Conservation (phyloP, 2,329 filamentous ascomycete genomes). For the Celoporthe dispersa region DNA sequence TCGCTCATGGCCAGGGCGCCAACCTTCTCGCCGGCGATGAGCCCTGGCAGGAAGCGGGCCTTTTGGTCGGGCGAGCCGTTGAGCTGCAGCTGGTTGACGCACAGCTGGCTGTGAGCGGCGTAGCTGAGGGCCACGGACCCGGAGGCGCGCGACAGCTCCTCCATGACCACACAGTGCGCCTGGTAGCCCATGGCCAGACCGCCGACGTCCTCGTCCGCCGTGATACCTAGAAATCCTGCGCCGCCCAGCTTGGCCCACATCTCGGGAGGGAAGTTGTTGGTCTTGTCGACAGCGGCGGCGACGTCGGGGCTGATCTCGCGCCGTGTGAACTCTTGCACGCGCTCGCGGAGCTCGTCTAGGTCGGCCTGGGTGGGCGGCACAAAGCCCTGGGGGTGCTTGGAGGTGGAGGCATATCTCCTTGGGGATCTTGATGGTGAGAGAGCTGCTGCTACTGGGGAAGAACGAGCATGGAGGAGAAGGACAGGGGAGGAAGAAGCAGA, state of each 20-base stretch:
- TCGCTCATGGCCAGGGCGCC: conserved; percentile 96
- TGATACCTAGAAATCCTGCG: conserved; percentile 90
- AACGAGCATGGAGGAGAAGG: conserved; percentile 31
- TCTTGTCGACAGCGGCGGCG: conserved; percentile 79
- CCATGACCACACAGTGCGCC: conserved; percentile 93
- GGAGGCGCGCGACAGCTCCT: conserved; percentile 88
- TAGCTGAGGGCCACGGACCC: conserved; percentile 88
- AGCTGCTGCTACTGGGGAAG: conserved; percentile 38
- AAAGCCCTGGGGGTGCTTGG: conserved; percentile 66
- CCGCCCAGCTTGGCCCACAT: conserved; percentile 96
- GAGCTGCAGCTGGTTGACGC: conserved; percentile 93
- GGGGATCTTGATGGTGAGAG: conserved; percentile 18
- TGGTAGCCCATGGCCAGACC: conserved; percentile 94
- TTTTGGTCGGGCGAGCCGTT: conserved; percentile 85
- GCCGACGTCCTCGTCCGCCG: conserved; percentile 89
- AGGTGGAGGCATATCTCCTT: conserved; percentile 54
- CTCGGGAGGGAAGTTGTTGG: conserved; percentile 84
- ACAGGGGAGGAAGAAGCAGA: conserved; percentile 31
- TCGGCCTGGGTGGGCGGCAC: conserved; percentile 71
- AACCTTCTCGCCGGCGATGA: conserved; percentile 80
- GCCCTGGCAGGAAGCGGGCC: conserved; percentile 73
- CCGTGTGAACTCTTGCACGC: conserved; percentile 86
- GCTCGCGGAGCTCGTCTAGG: conserved; percentile 77
- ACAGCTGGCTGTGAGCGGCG: conserved; percentile 93
- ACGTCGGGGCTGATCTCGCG: conserved; percentile 86